Evolutionary conservation across 129 eudicot species (phyloP).

Genomic region (Heracleum sosnowskyi): DNA sequence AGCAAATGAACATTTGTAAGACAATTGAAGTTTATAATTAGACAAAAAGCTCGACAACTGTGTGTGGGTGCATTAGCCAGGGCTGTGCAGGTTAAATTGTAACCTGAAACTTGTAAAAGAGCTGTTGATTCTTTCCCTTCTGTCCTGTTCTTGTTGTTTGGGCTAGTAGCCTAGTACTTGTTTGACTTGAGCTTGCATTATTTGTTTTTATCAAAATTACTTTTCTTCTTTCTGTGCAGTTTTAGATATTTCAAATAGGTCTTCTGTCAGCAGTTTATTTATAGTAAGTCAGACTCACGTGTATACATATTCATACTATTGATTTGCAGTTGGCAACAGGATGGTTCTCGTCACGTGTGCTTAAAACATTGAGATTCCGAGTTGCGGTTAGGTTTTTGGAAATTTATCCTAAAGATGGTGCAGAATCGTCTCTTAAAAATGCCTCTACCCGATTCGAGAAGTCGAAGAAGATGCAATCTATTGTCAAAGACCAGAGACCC

Average conservation of each 20-base stretch:
- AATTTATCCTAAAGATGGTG: conserved; percentile 56
- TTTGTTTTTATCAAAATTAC: not conserved
- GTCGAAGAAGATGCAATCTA: conserved; percentile 38
- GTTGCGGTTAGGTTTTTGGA: conserved; percentile 71
- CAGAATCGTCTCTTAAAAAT: conserved; percentile 42
- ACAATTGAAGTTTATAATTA: not conserved
- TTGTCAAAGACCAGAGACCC: conserved; percentile 24
- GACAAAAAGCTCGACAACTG: not conserved
- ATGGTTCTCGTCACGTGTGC: conserved; percentile 59
- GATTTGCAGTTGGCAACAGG: conserved; percentile 59
- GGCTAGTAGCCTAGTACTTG: not conserved
- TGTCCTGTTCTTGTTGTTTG: not conserved
- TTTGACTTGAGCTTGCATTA: not conserved
- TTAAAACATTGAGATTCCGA: conserved; percentile 44
- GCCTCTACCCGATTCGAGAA: conserved; percentile 51
- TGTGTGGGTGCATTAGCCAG: not conserved
- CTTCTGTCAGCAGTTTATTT: not conserved
- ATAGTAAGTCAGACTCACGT: not conserved
- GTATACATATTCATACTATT: not conserved
- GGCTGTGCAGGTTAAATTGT: not conserved
- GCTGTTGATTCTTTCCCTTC: not conserved
- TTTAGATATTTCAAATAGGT: not conserved
- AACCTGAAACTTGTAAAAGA: not conserved
- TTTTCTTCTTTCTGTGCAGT: not conserved
- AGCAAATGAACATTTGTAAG: not conserved